Evolutionary conservation across 2,329 filamentous ascomycete genomes (phyloP).

Genomic region (Byssochlamys sp.): DNA sequence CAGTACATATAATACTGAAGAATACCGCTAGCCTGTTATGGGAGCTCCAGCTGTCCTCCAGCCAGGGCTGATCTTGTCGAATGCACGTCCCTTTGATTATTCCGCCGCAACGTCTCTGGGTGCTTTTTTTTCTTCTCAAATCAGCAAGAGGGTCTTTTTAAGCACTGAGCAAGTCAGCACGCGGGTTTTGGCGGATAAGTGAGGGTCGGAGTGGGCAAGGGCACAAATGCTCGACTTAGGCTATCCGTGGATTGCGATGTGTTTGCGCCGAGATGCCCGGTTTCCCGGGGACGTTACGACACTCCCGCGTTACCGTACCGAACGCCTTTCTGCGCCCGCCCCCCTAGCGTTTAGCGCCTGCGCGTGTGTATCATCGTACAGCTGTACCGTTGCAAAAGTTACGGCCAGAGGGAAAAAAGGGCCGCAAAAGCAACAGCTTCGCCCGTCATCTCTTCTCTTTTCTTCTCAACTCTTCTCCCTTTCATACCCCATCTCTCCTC

Average conservation of each 20-base stretch:
- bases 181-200: not conserved
- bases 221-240: not conserved
- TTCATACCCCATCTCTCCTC: conserved; percentile 9
- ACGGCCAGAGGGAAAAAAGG: conserved; percentile 25
- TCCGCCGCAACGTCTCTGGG: not conserved
- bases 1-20: no score
- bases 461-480: conserved; percentile 16
- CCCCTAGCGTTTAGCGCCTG: conserved; percentile 8
- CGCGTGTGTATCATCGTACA: conserved; percentile 12
- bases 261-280: not conserved
- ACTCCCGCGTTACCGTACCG: conserved; percentile 15
- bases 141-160: not conserved
- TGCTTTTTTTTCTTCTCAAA: no score
- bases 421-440: conserved; percentile 21
- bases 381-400: conserved; percentile 15
- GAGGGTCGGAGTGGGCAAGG: not conserved
- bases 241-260: not conserved
- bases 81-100: not conserved
- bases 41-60: no score
- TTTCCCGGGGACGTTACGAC: not conserved
- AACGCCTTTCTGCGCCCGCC: conserved; percentile 8
- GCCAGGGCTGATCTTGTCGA: no score
- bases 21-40: not conserved
- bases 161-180: not conserved
- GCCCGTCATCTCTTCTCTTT: conserved; percentile 27